phyloP scores from a whole-genome alignment of 257 asterid genomes.

The Henckelia pumila region DNA sequence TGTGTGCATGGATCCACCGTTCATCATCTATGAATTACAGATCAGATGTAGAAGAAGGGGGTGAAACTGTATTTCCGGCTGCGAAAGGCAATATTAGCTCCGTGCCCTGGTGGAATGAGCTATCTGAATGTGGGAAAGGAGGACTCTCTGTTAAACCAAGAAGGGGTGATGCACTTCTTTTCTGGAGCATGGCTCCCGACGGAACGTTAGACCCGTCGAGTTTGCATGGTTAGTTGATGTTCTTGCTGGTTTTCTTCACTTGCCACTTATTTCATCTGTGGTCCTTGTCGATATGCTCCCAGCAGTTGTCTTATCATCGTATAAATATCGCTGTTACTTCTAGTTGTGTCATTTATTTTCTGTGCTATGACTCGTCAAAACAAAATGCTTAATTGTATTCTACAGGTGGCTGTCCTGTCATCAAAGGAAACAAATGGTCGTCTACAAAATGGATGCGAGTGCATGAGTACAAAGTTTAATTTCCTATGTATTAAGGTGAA shows the following conservation, averaged over 20 bases:
- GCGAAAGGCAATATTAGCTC: constrained; percentile 82
- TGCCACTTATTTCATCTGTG: constrained; percentile 8
- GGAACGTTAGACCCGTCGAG: constrained; percentile 86
- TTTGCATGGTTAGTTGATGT: constrained; percentile 78
- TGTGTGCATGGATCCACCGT: neutral
- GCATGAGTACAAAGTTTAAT: neutral
- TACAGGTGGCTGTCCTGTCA: constrained; percentile 1
- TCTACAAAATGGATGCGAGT: neutral
- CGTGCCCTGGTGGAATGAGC: constrained; percentile 94
- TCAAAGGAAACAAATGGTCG: neutral
- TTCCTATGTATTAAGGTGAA: neutral
- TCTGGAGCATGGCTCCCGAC: constrained; percentile 99
- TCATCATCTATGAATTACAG: constrained; percentile 40
- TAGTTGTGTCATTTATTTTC: neutral
- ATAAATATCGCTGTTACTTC: neutral
- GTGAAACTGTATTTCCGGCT: constrained; percentile 95
- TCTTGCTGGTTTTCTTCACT: constrained; percentile 17
- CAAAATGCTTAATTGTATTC: neutral
- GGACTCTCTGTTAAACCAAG: constrained; percentile 94
- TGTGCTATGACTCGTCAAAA: neutral
- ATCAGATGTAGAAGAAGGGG: constrained; percentile 99
- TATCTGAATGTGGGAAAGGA: constrained; percentile 87
- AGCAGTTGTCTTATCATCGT: constrained; percentile 16
- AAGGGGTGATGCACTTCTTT: constrained; percentile 94
- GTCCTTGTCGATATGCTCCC: constrained; percentile 8